These are phyloP conservation scores for Tylopilus plumbeoviolaceoides DNA, from an alignment of 768 basidiomycete species.

Conservation along the genomic window DNA sequence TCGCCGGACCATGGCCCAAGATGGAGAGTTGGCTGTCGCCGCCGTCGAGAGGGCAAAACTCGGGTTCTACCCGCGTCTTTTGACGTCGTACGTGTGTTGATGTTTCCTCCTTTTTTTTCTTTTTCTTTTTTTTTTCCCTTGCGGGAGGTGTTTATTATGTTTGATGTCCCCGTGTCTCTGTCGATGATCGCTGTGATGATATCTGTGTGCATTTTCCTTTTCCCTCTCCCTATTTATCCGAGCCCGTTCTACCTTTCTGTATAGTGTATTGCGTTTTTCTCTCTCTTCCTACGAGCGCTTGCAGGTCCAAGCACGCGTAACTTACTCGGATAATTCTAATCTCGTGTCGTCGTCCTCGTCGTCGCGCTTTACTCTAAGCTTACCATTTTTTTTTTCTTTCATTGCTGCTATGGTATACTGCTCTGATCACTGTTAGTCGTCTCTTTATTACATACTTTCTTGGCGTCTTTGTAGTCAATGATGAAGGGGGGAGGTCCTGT, in stretches of 20 bases:
- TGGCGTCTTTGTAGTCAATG: background rate
- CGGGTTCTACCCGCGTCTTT: conserved; percentile 29
- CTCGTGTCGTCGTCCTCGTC: conserved; percentile 14
- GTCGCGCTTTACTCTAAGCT: background rate
- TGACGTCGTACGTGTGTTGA: conserved; percentile 17
- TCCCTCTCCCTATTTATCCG: background rate
- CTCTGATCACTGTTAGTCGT: background rate
- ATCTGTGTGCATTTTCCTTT: background rate
- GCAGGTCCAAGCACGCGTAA: conserved; percentile 30
- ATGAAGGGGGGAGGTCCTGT: too few species aligned
- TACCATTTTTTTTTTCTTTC: background rate
- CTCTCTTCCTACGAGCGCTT: conserved; percentile 12
- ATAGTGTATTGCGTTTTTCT: conserved; percentile 16
- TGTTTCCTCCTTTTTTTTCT: too few species aligned
- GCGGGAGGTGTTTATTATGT: background rate
- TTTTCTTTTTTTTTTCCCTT: background rate
- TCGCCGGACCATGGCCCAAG: conserved; percentile 31
- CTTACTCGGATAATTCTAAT: conserved; percentile 33
- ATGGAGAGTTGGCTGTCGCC: conserved; percentile 33
- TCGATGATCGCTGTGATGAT: conserved; percentile 9
- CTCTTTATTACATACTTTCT: background rate
- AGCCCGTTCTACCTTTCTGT: conserved; percentile 18
- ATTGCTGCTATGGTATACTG: conserved; percentile 9
- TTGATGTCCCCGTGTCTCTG: background rate
- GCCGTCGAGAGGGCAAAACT: conserved; percentile 28